Conservation (phyloP, 78 protist genomes). For the Thecamonas trahens region DNA sequence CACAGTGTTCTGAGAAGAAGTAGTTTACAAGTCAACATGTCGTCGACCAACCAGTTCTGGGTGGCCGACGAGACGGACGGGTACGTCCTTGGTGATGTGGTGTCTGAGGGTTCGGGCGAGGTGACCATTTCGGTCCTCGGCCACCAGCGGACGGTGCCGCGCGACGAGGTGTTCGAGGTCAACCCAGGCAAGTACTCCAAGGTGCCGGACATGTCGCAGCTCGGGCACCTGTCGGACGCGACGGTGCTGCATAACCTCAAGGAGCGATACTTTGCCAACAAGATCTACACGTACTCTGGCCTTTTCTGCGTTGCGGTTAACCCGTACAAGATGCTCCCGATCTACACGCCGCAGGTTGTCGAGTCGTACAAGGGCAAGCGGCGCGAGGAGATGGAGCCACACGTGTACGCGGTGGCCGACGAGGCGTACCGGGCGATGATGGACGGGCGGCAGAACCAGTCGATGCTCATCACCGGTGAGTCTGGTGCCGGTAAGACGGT, state of each 20-base stretch:
- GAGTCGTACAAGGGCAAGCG: slow-evolving; percentile 66
- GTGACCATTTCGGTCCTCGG: neutral
- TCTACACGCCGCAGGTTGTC: slow-evolving; percentile 67
- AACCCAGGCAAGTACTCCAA: slow-evolving; percentile 78
- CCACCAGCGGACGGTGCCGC: neutral
- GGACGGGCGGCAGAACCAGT: slow-evolving; percentile 10
- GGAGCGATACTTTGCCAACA: slow-evolving; percentile 58
- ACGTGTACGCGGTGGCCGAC: slow-evolving; percentile 76
- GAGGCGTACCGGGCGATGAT: slow-evolving; percentile 79
- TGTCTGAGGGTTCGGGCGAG: neutral
- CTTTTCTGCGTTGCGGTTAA: slow-evolving; percentile 83
- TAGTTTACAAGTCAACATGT: too few relatives aligned
- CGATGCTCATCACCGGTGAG: slow-evolving; percentile 53
- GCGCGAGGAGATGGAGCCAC: slow-evolving; percentile 75
- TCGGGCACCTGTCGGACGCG: slow-evolving; percentile 79
- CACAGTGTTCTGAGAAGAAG: too few relatives aligned
- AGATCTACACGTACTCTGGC: slow-evolving; percentile 87
- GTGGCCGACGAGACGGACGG: slow-evolving; percentile 10
- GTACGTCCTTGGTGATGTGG: neutral
- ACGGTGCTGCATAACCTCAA: slow-evolving; percentile 77
- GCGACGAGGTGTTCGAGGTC: slow-evolving; percentile 6
- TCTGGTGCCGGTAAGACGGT: slow-evolving; percentile 97
- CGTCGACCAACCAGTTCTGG: slow-evolving; percentile 18
- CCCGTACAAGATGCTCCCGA: slow-evolving; percentile 84
- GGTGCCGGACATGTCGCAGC: slow-evolving; percentile 81